These are phyloP conservation scores for Quercus phellos DNA, from an alignment of 331 rosid genomes.

Conservation along the genomic window DNA sequence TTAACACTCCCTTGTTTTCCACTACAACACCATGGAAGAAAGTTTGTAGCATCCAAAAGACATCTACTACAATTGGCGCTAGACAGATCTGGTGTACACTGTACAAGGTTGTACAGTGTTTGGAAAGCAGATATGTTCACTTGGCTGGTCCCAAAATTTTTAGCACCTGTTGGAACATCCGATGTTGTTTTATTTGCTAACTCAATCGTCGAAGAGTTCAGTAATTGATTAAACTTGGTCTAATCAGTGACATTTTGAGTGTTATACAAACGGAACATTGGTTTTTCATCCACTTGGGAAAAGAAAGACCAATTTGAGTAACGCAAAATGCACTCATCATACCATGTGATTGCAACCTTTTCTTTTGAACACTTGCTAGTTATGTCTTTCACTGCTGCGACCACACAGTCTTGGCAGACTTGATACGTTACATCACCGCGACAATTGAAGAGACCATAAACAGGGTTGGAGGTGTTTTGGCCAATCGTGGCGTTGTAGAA, in stretches of 20 bases:
- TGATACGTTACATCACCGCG: conserved; percentile 24
- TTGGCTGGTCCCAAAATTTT: not conserved
- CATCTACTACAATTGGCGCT: not conserved
- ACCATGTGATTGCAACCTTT: not conserved
- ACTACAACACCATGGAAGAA: not conserved
- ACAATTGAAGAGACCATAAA: conserved; percentile 37
- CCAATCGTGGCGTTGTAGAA: conserved; percentile 25
- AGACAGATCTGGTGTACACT: conserved; percentile 28
- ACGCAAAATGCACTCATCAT: conserved; percentile 13
- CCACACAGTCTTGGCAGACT: conserved; percentile 8
- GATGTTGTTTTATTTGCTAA: not conserved
- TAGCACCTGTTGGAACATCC: not conserved
- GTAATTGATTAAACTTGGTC: not conserved
- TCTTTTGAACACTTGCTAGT: not conserved
- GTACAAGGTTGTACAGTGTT: conserved; percentile 18
- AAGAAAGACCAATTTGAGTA: conserved; percentile 7
- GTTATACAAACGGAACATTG: not conserved
- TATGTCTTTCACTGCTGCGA: not conserved
- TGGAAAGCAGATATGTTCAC: not conserved
- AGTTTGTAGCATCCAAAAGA: not conserved
- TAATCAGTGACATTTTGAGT: not conserved
- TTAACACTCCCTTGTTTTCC: not conserved
- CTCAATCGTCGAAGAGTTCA: not conserved
- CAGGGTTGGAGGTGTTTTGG: not conserved
- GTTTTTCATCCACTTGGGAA: not conserved